These are phyloP conservation scores for Trypanosoma caninum DNA, from an alignment of 208 protist genomes.

Conservation along the genomic window DNA sequence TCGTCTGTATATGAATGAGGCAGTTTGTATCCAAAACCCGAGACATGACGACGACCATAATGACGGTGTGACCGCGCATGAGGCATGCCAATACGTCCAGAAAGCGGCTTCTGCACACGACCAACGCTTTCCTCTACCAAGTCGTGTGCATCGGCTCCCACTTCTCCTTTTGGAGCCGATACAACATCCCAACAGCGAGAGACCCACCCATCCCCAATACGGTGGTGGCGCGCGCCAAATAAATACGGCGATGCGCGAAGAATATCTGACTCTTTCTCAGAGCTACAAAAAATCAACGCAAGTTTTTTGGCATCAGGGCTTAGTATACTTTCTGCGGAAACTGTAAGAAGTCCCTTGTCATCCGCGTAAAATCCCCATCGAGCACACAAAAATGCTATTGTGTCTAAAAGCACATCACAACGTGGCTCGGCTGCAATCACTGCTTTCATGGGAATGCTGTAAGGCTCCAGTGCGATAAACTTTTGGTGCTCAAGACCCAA, in stretches of 20 bases:
- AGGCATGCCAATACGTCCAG: slow-evolving; percentile 64
- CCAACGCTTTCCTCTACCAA: slow-evolving; percentile 54
- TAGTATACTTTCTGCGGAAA: slow-evolving; percentile 66
- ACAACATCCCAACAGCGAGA: slow-evolving; percentile 79
- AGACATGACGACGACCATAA: slow-evolving; percentile 66
- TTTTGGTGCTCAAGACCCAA: slow-evolving; percentile 62
- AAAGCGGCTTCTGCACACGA: slow-evolving; percentile 67
- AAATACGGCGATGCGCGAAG: slow-evolving; percentile 64
- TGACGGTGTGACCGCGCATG: slow-evolving; percentile 69
- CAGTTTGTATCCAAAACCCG: slow-evolving; percentile 77
- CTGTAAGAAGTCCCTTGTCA: slow-evolving; percentile 71
- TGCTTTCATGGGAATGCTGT: slow-evolving; percentile 91
- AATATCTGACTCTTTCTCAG: slow-evolving; percentile 47
- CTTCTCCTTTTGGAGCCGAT: slow-evolving; percentile 30
- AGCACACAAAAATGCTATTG: slow-evolving; percentile 70
- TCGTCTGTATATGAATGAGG: slow-evolving; percentile 72
- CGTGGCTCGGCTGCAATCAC: slow-evolving; percentile 71
- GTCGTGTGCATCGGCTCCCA: slow-evolving; percentile 29
- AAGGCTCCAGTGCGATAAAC: slow-evolving; percentile 84
- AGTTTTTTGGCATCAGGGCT: slow-evolving; percentile 46
- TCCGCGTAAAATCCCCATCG: slow-evolving; percentile 90
- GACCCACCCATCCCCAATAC: slow-evolving; percentile 61
- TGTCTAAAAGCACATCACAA: slow-evolving; percentile 77
- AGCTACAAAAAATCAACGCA: slow-evolving; percentile 53
- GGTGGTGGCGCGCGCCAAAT: slow-evolving; percentile 81